Percentiles rank a stretch among this genome's conserved stretches.
Conservation (phyloP, 2,329 filamentous ascomycete genomes). For the Neophaeococcomyces aloes region DNA sequence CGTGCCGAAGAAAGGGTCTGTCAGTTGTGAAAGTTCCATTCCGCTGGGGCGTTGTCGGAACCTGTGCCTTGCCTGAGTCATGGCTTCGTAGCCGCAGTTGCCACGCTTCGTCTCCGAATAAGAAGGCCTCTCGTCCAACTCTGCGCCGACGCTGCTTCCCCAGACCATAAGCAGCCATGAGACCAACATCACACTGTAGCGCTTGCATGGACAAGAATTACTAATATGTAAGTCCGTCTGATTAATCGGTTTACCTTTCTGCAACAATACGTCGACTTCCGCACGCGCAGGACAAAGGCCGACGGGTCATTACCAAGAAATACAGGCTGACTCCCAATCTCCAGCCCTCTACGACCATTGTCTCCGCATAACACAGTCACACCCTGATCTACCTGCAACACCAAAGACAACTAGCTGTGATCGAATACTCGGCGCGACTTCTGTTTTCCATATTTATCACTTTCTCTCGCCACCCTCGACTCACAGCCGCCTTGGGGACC, state of each 20-base stretch:
- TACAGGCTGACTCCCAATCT: background rate
- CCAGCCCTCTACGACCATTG: background rate
- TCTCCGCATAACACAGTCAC: too few relatives aligned
- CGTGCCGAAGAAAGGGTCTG: background rate
- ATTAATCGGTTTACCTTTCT: too few relatives aligned
- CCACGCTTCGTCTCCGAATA: constrained; percentile 7
- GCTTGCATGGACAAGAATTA: constrained; percentile 1
- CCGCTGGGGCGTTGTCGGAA: background rate
- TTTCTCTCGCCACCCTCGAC: background rate
- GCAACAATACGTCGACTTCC: too few relatives aligned
- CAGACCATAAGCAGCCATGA: constrained; percentile 3
- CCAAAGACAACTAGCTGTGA: too few relatives aligned
- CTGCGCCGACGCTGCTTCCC: background rate
- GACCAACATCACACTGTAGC: background rate
- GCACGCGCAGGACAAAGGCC: too few relatives aligned
- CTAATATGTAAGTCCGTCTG: constrained; percentile 3
- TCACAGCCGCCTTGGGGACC: background rate
- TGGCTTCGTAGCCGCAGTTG: background rate
- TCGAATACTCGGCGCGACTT: too few relatives aligned
- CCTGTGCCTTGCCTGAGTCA: constrained; percentile 2
- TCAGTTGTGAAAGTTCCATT: too few relatives aligned
- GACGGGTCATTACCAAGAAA: too few relatives aligned
- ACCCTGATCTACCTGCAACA: too few relatives aligned
- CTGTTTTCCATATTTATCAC: background rate
- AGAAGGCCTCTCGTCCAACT: constrained; percentile 1